Base-by-base conservation (phyloP, 1,284 basidiomycete species). In the Pseudozyma flocculosa region DNA sequence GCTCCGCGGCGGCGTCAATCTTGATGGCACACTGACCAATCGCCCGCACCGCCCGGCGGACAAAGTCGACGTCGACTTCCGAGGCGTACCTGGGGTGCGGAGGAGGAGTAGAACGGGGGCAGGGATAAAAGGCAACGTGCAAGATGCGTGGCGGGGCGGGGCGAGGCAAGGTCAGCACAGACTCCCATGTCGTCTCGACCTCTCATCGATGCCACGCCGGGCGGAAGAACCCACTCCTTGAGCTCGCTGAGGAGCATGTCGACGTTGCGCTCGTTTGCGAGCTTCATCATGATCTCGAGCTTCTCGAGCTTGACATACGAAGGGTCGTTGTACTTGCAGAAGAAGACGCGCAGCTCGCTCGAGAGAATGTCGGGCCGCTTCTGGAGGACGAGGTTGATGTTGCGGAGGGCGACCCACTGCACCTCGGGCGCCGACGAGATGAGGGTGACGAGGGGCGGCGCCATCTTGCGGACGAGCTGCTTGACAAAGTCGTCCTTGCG, bases 301-400 rank as follows among this genome's bases (percentile, higher is more conserved):
- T 98, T 98, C 79, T 95, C 94, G 45, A 97, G 85, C 81, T 98
- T 98, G 79, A 97, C 92, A 76, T 98, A 99, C 30, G 93, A 82
- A 2, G 95, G 94, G 76, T 98, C 95, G 78, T 97, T 98, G 82
- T 99, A 98, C 80, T 98, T 98, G 87, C 95, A 98, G 83, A 98
- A 98, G 80, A 98, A 98, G 22, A 98, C 93, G 53, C 92, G 87
- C 87, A 98, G 92, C 80, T 98, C 94, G 79, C 90, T 93, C 24
- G 88, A 86, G 7, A 98, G 84, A 50, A 96, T 84, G 54, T 93
- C 89, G 0, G 90, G 83, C 3, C 91, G 86, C 70, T 93, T 92
- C 80, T 98, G 95, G 19, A 97, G 85, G 44, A 98, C 85, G 43
- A 98, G 85, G 73, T 96, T 94, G 82, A 97, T 92, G 78, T 98